Evolutionary conservation across 257 asterid genomes (phyloP).

Genomic region (Linderniella brevidens): DNA sequence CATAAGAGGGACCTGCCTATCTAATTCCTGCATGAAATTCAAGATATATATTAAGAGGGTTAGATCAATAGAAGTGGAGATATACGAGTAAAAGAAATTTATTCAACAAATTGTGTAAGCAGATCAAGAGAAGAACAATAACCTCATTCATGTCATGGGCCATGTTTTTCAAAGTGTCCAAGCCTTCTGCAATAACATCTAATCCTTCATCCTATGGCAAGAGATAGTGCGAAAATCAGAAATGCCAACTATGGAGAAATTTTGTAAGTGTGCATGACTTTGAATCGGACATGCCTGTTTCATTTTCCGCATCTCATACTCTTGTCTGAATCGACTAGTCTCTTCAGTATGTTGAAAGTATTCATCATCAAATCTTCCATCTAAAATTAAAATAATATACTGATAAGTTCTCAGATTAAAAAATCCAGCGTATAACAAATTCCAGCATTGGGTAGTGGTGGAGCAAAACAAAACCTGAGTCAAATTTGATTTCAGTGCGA

Average conservation of each 20-base stretch:
- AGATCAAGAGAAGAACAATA: slow-evolving; percentile 5
- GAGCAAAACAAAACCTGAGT: slow-evolving; percentile 57
- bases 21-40: slow-evolving; percentile 59
- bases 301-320: slow-evolving; percentile 94
- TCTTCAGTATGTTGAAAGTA: slow-evolving; percentile 89
- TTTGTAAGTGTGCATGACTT: slow-evolving; percentile 5
- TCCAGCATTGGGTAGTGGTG: neutral
- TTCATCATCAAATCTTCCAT: slow-evolving; percentile 76
- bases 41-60: slow-evolving; percentile 9
- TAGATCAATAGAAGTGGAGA: slow-evolving; percentile 4
- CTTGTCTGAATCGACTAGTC: slow-evolving; percentile 83
- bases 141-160: slow-evolving; percentile 99
- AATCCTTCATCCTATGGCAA: slow-evolving; percentile 75
- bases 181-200: slow-evolving; percentile 84
- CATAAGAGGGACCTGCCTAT: slow-evolving; percentile 97
- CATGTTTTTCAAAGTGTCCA: slow-evolving; percentile 89
- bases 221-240: slow-evolving; percentile 3
- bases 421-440: neutral
- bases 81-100: slow-evolving; percentile 4
- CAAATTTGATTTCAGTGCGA: slow-evolving; percentile 79
- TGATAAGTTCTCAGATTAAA: neutral
- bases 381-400: slow-evolving; percentile 21
- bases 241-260: neutral
- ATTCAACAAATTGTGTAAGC: slow-evolving; percentile 7
- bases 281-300: slow-evolving; percentile 64